phyloP scores from a whole-genome alignment of 140 eudicot genomes.

The Stevia rebaudiana region DNA sequence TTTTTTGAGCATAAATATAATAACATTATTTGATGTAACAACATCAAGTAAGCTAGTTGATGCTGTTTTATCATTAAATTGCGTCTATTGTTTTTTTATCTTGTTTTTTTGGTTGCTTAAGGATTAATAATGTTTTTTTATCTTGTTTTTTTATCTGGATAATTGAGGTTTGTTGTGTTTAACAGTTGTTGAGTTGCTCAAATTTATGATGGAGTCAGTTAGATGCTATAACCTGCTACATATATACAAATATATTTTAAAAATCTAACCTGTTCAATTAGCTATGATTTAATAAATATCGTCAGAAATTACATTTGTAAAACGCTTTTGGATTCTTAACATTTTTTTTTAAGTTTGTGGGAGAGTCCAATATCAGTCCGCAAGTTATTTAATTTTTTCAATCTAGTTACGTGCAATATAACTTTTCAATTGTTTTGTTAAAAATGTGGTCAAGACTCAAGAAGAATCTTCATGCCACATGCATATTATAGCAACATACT shows the following conservation, averaged over 20 bases:
- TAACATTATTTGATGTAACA: too few species aligned
- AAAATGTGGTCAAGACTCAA: not conserved
- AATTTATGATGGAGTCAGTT: not conserved
- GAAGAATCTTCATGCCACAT: not conserved
- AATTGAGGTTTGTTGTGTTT: not conserved
- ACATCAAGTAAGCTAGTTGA: too few species aligned
- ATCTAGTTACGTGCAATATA: not conserved
- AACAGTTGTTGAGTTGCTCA: not conserved
- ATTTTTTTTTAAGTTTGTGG: not conserved
- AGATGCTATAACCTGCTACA: not conserved
- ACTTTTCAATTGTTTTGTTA: not conserved
- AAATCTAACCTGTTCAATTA: too few species aligned
- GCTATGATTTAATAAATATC: too few species aligned
- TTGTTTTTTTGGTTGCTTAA: not conserved
- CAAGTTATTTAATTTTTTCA: too few species aligned
- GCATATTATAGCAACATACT: constrained; percentile 1
- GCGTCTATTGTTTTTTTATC: not conserved
- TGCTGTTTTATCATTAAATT: not conserved
- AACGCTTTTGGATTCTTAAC: not conserved
- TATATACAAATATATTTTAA: not conserved
- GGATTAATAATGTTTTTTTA: not conserved
- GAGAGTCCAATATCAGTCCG: not conserved
- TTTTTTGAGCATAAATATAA: too few species aligned
- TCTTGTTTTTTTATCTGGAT: not conserved
- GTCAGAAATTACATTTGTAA: not conserved